These are phyloP conservation scores for Pseudonectria buxi DNA, from an alignment of 2,329 filamentous ascomycete genomes.

Conservation along the genomic window DNA sequence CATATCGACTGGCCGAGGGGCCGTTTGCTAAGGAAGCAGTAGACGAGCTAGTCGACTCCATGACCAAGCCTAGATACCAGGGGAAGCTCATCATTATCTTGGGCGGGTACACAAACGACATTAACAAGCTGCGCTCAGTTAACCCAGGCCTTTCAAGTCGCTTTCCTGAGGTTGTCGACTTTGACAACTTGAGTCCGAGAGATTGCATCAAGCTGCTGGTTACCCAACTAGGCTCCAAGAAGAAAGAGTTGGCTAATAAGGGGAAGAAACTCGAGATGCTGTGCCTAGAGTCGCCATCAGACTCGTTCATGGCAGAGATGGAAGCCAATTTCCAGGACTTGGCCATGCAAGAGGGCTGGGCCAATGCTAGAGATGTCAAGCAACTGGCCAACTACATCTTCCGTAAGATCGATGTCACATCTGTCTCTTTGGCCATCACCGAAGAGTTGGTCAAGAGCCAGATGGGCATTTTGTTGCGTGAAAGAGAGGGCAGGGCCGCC, in stretches of 20 bases:
- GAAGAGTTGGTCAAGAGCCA: conserved; percentile 9
- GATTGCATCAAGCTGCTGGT: conserved; percentile 34
- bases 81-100: conserved; percentile 60
- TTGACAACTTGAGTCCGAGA: conserved; percentile 36
- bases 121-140: conserved; percentile 53
- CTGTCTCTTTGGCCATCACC: conserved; percentile 7
- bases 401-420: conserved; percentile 17
- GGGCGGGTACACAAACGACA: conserved; percentile 61
- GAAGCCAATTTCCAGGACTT: conserved; percentile 33
- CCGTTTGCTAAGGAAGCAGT: conserved; percentile 51
- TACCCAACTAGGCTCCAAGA: conserved; percentile 32
- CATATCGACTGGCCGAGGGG: conserved; percentile 55
- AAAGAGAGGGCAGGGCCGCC: conserved; percentile 5
- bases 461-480: conserved; percentile 18
- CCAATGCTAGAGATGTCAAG: conserved; percentile 56
- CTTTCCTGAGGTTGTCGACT: conserved; percentile 56
- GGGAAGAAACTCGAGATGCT: conserved; percentile 17
- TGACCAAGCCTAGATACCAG: conserved; percentile 50
- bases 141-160: conserved; percentile 60
- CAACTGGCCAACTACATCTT: conserved; percentile 47
- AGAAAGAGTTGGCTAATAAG: conserved; percentile 9
- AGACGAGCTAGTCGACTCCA: conserved; percentile 45
- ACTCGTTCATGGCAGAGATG: conserved; percentile 6
- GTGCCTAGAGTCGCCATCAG: conserved; percentile 16
- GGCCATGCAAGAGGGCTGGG: conserved; percentile 45